phyloP scores from a whole-genome alignment of 768 basidiomycete genomes.

The Pulveroboletus sp. region DNA sequence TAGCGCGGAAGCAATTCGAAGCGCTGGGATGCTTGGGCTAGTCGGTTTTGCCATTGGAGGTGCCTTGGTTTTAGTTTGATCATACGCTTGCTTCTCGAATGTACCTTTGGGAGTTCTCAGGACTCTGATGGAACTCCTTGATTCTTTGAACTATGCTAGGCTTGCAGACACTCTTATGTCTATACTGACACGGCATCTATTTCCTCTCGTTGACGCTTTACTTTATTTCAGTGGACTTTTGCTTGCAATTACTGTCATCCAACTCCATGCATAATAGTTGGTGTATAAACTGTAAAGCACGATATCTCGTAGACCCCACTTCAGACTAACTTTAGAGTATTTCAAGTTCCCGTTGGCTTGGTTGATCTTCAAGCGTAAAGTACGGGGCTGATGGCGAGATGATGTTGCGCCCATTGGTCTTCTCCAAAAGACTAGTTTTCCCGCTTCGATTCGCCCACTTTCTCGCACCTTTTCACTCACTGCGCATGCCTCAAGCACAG shows the following conservation, averaged over 20 bases:
- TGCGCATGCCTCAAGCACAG: slow-evolving; percentile 19
- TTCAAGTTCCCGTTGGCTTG: not conserved
- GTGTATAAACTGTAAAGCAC: slow-evolving; percentile 20
- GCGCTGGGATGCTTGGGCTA: slow-evolving; percentile 40
- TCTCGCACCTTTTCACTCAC: not conserved
- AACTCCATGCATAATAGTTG: slow-evolving; percentile 17
- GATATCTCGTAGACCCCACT: slow-evolving; percentile 14
- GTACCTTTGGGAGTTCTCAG: slow-evolving; percentile 8
- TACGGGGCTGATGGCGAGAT: not conserved
- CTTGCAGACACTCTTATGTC: slow-evolving; percentile 19
- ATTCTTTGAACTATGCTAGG: slow-evolving; percentile 17
- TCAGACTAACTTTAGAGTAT: not conserved
- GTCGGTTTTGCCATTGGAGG: slow-evolving; percentile 49
- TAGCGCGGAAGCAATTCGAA: slow-evolving; percentile 46
- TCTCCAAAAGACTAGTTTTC: not conserved
- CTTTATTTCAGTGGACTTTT: slow-evolving; percentile 21
- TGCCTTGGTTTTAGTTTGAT: slow-evolving; percentile 41
- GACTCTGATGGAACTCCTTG: slow-evolving; percentile 11
- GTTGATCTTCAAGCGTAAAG: not conserved
- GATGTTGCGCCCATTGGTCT: not conserved
- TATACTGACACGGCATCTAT: slow-evolving; percentile 16
- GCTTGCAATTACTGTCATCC: slow-evolving; percentile 13
- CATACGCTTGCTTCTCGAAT: slow-evolving; percentile 1
- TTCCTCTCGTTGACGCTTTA: slow-evolving; percentile 26
- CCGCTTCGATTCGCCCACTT: not conserved